Base-by-base conservation (phyloP, 352 stramenopile species). In the Phytophthora agathidicida region DNA sequence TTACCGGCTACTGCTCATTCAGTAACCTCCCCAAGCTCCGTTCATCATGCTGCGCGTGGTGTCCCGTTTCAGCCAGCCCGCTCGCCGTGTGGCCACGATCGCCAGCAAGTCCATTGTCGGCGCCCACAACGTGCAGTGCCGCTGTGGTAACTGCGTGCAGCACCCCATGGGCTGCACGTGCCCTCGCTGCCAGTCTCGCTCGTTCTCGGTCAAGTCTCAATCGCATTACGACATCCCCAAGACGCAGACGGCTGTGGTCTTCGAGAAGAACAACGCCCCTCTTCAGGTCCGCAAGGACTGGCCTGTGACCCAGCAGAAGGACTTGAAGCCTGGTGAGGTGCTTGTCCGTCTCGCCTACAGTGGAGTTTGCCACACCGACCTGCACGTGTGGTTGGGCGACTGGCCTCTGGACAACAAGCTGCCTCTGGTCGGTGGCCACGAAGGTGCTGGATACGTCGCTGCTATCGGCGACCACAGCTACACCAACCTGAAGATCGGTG, bases 391-490 rank as follows among this genome's bases (percentile, higher is more conserved):
- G 71, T 6, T 35, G 0, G 71, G 71, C 19, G 71, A 80, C 30
- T 65, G 70, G 60, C 67, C 71, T 7, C 31, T 70, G 5, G 47
- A 54, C 32, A 68, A 64, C 57, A 71, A 75, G 49, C 17, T 75
- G 36, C 73, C 75, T 9, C 60, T 80, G 11, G 71, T 86, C 7
- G 73, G 71, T 49, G 76, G 76, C 33, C 76, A 86, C 51, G 76
- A 86, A 68, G 71, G 71, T 19, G 64, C 67, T 5, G 71, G 71
- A 5, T 80, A 77, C 53, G 63, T 80, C 22, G 71, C 71, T 22
- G 73, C 73, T 22, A 73, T 82, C 7, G 76, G 51, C 44, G 14
- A 68, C 1, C 28, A 80, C 50, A 80, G 58, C 1, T 37, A 63
- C 27, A 77, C 66, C 26, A 49, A 64, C 23, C 47, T 77, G 10